A percentile compares a stretch with the other conserved stretches of the same genome.
Evolutionary conservation across 2,329 filamentous ascomycete species (phyloP).

Genomic region (Pezicula rhizophila): DNA sequence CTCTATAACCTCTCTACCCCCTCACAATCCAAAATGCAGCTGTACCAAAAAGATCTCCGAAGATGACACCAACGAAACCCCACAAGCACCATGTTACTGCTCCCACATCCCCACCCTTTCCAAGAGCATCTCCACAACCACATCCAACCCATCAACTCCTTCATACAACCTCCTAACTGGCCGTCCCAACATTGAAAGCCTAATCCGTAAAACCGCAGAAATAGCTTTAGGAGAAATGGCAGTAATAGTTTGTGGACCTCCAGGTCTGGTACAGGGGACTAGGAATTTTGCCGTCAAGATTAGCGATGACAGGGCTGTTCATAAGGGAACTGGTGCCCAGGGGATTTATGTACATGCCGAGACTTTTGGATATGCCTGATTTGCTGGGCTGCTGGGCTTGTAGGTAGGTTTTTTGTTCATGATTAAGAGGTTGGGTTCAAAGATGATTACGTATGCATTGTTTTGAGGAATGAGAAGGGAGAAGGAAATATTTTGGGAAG

Average conservation of each 20-base stretch:
- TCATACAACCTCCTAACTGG: conserved; percentile 32
- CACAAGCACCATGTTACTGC: conserved; percentile 31
- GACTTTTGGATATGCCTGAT: conserved; percentile 40
- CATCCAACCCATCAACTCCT: conserved; percentile 3
- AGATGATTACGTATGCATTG: too few relatives aligned
- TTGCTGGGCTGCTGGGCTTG: neutral
- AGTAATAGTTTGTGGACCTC: conserved; percentile 56
- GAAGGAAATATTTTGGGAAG: too few relatives aligned
- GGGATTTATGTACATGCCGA: conserved; percentile 57
- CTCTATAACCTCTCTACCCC: conserved; percentile 7
- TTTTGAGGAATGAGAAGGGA: too few relatives aligned
- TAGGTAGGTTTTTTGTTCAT: too few relatives aligned
- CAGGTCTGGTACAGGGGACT: conserved; percentile 47
- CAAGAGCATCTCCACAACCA: conserved; percentile 12
- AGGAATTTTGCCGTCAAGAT: conserved; percentile 47
- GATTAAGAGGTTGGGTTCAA: too few relatives aligned
- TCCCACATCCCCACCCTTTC: conserved; percentile 19
- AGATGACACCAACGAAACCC: conserved; percentile 33
- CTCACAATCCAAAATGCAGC: conserved; percentile 30
- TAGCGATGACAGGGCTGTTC: conserved; percentile 60
- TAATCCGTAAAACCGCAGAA: conserved; percentile 51
- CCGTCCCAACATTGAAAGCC: conserved; percentile 42
- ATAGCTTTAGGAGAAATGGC: conserved; percentile 55
- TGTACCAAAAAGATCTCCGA: conserved; percentile 39
- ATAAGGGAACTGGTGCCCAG: conserved; percentile 61